phyloP scores from a whole-genome alignment of 2,329 filamentous ascomycete species.

The Paraphaeosphaeria minitans region DNA sequence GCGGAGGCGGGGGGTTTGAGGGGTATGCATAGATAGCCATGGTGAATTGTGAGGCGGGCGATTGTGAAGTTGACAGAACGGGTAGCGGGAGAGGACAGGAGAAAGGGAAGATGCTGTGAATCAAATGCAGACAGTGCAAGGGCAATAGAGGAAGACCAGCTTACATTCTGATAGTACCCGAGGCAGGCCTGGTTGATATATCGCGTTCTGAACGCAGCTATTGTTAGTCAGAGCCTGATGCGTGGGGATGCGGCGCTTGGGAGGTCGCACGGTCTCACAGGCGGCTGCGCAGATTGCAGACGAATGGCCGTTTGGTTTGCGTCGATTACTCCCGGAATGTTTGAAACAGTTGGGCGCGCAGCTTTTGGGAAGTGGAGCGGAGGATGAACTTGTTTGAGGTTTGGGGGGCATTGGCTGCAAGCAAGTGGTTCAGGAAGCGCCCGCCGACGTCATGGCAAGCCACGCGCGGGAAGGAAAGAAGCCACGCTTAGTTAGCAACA shows the following conservation, averaged over 20 bases:
- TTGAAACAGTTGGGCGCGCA: conserved; percentile 32
- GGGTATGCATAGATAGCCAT: conserved; percentile 35
- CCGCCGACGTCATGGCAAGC: conserved; percentile 28
- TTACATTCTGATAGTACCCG: conserved; percentile 37
- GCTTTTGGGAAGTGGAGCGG: conserved; percentile 13
- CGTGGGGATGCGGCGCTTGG: conserved; percentile 9
- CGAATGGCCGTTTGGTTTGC: conserved; percentile 8
- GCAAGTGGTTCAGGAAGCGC: conserved; percentile 22
- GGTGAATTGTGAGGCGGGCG: conserved; percentile 12
- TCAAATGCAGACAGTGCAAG: conserved; percentile 7
- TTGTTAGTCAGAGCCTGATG: conserved; percentile 30
- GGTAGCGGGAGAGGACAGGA: conserved; percentile 3
- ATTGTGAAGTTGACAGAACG: conserved; percentile 9
- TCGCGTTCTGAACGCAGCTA: conserved; percentile 21
- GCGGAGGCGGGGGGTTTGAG: conserved; percentile 25
- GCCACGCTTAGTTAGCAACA: conserved; percentile 3
- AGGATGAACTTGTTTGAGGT: conserved; percentile 23
- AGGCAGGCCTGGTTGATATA: conserved; percentile 22
- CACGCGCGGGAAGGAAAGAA: conserved; percentile 2
- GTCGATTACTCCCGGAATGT: conserved; percentile 10
- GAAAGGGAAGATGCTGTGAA: conserved; percentile 7
- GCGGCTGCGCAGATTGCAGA: conserved; percentile 23
- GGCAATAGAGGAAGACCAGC: conserved; percentile 31
- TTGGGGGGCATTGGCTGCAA: conserved; percentile 23
- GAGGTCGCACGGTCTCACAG: conserved; percentile 21